Evolutionary conservation across 805 yeast species (phyloP).

Genomic region (Nakazawaea pomicola): DNA sequence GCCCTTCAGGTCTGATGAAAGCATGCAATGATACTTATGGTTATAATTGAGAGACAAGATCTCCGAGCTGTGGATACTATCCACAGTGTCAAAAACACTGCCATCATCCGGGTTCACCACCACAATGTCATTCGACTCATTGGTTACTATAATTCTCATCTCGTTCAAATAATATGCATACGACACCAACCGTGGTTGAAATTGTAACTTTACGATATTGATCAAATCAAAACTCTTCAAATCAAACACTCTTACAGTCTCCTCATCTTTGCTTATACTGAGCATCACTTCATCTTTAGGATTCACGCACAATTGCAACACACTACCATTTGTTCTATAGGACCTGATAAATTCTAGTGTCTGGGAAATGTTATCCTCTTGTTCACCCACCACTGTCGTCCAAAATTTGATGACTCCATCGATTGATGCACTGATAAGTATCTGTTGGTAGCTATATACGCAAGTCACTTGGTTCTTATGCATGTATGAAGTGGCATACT

Average conservation of each 20-base stretch:
- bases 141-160: slow-evolving; percentile 14
- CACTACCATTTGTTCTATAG: slow-evolving; percentile 19
- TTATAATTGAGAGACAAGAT: slow-evolving; percentile 21
- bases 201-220: slow-evolving; percentile 23
- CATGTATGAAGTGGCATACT: slow-evolving; percentile 13
- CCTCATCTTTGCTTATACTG: slow-evolving; percentile 18
- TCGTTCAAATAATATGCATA: slow-evolving; percentile 15
- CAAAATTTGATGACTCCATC: slow-evolving; percentile 33
- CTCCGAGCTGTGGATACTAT: slow-evolving; percentile 20
- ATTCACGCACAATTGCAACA: slow-evolving; percentile 16
- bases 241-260: slow-evolving; percentile 28
- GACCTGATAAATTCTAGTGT: slow-evolving; percentile 29
- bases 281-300: slow-evolving; percentile 23
- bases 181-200: slow-evolving; percentile 20
- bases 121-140: slow-evolving; percentile 14
- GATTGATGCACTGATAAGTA: slow-evolving; percentile 24
- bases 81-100: slow-evolving; percentile 11
- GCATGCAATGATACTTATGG: slow-evolving; percentile 19
- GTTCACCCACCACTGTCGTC: slow-evolving; percentile 15
- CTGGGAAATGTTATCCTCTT: slow-evolving; percentile 3
- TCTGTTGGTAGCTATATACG: not conserved
- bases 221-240: slow-evolving; percentile 31
- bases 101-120: slow-evolving; percentile 19
- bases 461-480: slow-evolving; percentile 10
- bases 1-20: slow-evolving; percentile 25